These are phyloP conservation scores for Cercospora sp. DNA, from an alignment of 2,329 filamentous ascomycete genomes.

Conservation along the genomic window DNA sequence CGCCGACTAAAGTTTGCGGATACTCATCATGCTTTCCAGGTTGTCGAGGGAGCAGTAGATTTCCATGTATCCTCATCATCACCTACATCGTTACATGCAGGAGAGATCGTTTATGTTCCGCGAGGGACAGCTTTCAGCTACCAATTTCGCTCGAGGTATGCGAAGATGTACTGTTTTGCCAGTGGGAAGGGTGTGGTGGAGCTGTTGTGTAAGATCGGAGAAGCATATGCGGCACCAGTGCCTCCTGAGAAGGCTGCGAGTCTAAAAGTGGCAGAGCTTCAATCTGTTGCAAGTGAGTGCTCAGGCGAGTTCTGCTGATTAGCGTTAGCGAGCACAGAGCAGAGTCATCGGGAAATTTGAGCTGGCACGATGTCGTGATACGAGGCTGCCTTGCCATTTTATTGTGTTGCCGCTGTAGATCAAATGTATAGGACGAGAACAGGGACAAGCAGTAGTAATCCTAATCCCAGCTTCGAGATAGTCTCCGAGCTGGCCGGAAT, in stretches of 20 bases:
- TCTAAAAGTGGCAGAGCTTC: neutral
- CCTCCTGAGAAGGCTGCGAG: slow-evolving; percentile 27
- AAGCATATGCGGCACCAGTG: slow-evolving; percentile 25
- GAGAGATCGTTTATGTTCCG: slow-evolving; percentile 53
- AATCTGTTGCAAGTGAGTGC: neutral
- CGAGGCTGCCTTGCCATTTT: neutral
- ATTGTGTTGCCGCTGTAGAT: neutral
- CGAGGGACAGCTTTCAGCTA: slow-evolving; percentile 50
- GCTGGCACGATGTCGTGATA: neutral
- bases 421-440: neutral
- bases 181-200: slow-evolving; percentile 53
- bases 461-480: neutral
- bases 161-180: slow-evolving; percentile 51
- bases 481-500: neutral
- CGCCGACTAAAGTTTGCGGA: slow-evolving; percentile 47
- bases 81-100: slow-evolving; percentile 45
- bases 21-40: slow-evolving; percentile 56
- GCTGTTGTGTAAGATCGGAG: slow-evolving; percentile 41
- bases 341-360: neutral
- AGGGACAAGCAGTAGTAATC: neutral
- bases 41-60: slow-evolving; percentile 50
- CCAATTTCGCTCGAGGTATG: slow-evolving; percentile 49
- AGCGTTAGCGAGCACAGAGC: neutral
- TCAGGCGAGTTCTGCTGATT: neutral
- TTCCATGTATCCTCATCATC: slow-evolving; percentile 43